Conservation (phyloP, 2,329 filamentous ascomycete species). For the Penicillium freii region DNA sequence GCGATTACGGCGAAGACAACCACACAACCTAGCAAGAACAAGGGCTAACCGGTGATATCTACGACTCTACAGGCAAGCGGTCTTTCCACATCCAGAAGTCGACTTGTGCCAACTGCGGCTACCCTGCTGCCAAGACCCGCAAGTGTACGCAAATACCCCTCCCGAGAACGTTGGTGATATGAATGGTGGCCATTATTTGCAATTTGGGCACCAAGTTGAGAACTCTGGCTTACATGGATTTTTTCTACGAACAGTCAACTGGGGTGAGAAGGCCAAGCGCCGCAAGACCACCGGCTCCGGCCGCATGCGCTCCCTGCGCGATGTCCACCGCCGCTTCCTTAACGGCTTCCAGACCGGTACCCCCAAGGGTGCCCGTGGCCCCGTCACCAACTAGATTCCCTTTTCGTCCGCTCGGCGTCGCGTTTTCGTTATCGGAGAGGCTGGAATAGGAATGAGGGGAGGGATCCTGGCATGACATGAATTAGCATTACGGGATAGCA, state of each 20-base stretch:
- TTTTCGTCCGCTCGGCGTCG: conserved; percentile 34
- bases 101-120: conserved; percentile 93
- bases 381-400: conserved; percentile 47
- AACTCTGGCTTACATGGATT: conserved; percentile 30
- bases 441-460: conserved; percentile 33
- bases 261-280: conserved; percentile 99
- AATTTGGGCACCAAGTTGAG: conserved; percentile 4
- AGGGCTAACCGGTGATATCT: conserved; percentile 30
- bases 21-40: conserved; percentile 11
- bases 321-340: conserved; percentile 87
- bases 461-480: conserved; percentile 40
- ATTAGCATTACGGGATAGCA: conserved; percentile 37
- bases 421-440: conserved; percentile 39
- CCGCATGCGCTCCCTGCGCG: conserved; percentile 93
- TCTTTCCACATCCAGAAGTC: conserved; percentile 99
- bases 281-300: conserved; percentile 99
- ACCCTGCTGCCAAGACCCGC: conserved; percentile 93
- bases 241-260: conserved; percentile 72
- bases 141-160: conserved; percentile 73
- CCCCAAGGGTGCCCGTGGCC: conserved; percentile 78
- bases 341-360: conserved; percentile 94
- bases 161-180: conserved; percentile 11
- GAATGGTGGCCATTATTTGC: conserved; percentile 6
- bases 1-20: conserved; percentile 12
- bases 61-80: conserved; percentile 67